Evolutionary conservation across 148 eudicot genomes (phyloP).

Genomic region (Amaranthus palmeri): DNA sequence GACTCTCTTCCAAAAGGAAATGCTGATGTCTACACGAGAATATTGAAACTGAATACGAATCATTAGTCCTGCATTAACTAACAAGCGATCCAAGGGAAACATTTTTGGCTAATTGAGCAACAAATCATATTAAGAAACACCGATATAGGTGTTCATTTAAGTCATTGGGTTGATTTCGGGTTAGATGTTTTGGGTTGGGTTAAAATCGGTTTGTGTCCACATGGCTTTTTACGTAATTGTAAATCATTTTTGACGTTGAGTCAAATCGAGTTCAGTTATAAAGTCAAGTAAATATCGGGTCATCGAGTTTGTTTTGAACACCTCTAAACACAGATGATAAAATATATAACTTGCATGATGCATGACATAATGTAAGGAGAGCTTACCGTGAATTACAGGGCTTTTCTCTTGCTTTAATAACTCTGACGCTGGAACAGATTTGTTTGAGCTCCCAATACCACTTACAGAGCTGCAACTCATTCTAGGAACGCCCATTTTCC

Average conservation of each 20-base stretch:
- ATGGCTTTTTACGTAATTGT: too few species aligned
- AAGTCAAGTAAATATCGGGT: too few species aligned
- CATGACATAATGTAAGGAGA: background rate
- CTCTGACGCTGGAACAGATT: slow-evolving; percentile 39
- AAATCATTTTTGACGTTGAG: too few species aligned
- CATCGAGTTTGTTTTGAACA: too few species aligned
- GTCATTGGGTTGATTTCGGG: too few species aligned
- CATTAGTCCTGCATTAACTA: background rate
- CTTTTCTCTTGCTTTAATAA: slow-evolving; percentile 39
- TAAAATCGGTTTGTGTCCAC: too few species aligned
- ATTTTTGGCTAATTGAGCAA: background rate
- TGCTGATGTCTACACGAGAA: background rate
- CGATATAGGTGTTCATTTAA: too few species aligned
- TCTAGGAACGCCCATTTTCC: slow-evolving; percentile 42
- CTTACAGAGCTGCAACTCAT: slow-evolving; percentile 30
- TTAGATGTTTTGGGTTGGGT: too few species aligned
- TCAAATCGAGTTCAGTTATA: too few species aligned
- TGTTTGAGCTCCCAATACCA: slow-evolving; percentile 45
- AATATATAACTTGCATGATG: background rate
- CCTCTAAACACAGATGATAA: too few species aligned
- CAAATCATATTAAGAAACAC: too few species aligned
- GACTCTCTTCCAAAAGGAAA: background rate
- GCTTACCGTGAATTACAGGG: slow-evolving; percentile 53
- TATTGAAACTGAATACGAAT: background rate
- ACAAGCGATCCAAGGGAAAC: background rate